A percentile compares a stretch with the other conserved stretches of the same genome.
phyloP scores from a whole-genome alignment of 2,329 filamentous ascomycete species.

The Alternaria arbusti region DNA sequence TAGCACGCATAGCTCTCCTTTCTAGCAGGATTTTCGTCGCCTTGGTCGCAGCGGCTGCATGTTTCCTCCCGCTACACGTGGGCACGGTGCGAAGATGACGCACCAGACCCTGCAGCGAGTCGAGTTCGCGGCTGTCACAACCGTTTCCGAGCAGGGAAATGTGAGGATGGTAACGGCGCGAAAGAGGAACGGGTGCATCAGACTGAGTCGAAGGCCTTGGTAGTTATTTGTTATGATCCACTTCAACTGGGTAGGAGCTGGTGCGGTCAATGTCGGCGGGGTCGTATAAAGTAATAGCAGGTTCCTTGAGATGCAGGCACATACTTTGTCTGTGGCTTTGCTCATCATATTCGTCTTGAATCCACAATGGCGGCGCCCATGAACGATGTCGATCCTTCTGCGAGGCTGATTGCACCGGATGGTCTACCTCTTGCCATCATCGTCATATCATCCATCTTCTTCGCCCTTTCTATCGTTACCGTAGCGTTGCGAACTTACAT shows the following conservation, averaged over 20 bases:
- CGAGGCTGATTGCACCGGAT: conserved; percentile 17
- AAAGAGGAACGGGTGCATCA: background rate
- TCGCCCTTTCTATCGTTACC: conserved; percentile 19
- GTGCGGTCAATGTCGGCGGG: background rate
- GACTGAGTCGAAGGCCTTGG: background rate
- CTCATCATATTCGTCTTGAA: background rate
- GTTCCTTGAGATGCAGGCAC: background rate
- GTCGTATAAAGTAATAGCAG: background rate
- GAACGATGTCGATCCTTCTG: conserved; percentile 14
- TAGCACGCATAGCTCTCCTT: background rate
- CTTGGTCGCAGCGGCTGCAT: background rate
- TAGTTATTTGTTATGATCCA: background rate
- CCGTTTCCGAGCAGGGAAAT: background rate
- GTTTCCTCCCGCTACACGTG: background rate
- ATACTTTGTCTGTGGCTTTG: background rate
- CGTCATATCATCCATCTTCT: conserved; percentile 19
- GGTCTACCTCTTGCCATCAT: conserved; percentile 27
- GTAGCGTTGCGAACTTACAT: conserved; percentile 25
- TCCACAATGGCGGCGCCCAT: background rate
- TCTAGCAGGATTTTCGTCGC: background rate
- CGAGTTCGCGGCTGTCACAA: background rate
- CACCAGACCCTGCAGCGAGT: background rate
- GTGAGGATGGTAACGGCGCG: background rate
- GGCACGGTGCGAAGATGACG: background rate
- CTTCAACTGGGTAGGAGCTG: background rate